Percentiles rank a stretch among this genome's conserved stretches.
Conservation (phyloP, 768 basidiomycete genomes). For the Macrolepiota fuliginosa region DNA sequence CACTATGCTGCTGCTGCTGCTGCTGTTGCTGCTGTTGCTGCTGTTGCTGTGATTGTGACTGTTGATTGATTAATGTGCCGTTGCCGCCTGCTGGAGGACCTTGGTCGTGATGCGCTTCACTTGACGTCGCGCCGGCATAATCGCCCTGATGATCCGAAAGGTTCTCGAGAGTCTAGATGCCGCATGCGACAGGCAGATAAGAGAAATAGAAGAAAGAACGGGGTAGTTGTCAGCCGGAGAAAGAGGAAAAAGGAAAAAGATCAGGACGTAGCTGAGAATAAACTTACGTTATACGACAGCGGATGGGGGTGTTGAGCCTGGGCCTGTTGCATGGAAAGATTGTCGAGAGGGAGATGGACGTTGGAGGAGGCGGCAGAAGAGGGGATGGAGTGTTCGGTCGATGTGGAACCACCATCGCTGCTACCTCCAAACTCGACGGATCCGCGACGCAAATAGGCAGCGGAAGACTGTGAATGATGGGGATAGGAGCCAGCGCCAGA, state of each 20-base stretch:
- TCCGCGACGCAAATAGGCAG: slow-evolving; percentile 22
- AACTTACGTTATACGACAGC: slow-evolving; percentile 12
- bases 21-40: no score
- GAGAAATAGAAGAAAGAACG: neutral
- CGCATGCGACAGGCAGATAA: neutral
- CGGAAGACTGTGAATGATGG: slow-evolving; percentile 6
- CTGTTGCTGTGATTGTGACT: no score
- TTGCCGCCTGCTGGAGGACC: neutral
- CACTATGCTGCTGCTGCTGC: slow-evolving; percentile 1
- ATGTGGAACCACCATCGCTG: slow-evolving; percentile 36
- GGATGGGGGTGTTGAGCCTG: neutral
- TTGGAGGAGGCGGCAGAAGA: slow-evolving; percentile 54
- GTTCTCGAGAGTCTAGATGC: neutral
- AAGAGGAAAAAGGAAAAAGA: slow-evolving; percentile 13
- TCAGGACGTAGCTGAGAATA: neutral
- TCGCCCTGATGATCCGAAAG: neutral
- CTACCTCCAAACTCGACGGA: slow-evolving; percentile 38
- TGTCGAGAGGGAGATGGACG: slow-evolving; percentile 44
- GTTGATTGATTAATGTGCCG: neutral
- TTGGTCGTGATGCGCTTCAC: neutral
- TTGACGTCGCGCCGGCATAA: neutral
- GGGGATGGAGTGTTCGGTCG: slow-evolving; percentile 41
- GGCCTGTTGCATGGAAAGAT: slow-evolving; percentile 2
- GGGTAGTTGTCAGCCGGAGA: slow-evolving; percentile 3
- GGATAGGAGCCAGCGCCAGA: slow-evolving; percentile 7